Conservation (phyloP, 306 rosid genomes). For the Malus sieversii region DNA sequence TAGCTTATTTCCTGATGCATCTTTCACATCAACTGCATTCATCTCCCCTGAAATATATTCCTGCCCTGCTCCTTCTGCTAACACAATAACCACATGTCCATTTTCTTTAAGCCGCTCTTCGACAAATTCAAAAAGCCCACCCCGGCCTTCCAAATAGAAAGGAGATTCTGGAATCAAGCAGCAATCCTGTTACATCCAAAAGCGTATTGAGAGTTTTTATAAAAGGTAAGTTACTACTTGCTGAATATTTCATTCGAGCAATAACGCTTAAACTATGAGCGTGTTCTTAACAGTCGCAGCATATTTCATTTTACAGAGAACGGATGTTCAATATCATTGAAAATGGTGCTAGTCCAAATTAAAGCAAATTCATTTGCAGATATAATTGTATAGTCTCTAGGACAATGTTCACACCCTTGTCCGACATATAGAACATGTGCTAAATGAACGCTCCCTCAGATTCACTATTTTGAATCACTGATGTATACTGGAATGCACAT, state of each 20-base stretch:
- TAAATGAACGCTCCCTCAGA: neutral
- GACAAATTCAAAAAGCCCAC: constrained; percentile 78
- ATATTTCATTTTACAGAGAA: neutral
- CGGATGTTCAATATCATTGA: neutral
- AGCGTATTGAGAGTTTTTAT: constrained; percentile 21
- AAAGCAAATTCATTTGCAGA: neutral
- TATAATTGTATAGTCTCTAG: neutral
- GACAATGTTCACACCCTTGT: neutral
- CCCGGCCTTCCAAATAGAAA: constrained; percentile 82
- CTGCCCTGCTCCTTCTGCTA: constrained; percentile 98
- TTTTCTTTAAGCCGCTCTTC: constrained; percentile 75
- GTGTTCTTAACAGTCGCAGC: neutral
- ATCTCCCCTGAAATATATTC: constrained; percentile 58
- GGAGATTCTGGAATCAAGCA: constrained; percentile 98
- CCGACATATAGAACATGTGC: neutral
- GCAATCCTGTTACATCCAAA: constrained; percentile 73
- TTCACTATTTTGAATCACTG: neutral
- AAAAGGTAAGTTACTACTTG: neutral
- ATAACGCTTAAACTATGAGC: constrained; percentile 5
- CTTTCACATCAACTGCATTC: constrained; percentile 38
- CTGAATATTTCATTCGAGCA: neutral
- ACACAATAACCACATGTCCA: constrained; percentile 84
- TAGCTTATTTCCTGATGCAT: constrained; percentile 88
- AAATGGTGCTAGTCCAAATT: neutral
- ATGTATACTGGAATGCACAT: neutral